These are phyloP conservation scores for Mycena olivaceomarginata DNA, from an alignment of 768 basidiomycete genomes.

Conservation along the genomic window DNA sequence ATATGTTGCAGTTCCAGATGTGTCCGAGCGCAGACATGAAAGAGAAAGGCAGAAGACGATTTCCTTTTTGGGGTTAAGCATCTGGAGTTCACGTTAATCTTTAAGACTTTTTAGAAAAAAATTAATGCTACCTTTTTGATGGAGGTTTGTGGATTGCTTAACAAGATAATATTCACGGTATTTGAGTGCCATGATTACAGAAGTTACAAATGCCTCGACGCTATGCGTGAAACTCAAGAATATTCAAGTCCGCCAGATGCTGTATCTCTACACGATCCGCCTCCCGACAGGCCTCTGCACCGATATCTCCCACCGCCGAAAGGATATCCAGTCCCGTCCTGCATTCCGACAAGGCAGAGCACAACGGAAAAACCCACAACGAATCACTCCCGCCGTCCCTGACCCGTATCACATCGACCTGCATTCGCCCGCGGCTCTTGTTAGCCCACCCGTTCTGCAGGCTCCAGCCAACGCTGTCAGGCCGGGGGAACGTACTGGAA, in stretches of 20 bases:
- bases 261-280: constrained; percentile 5
- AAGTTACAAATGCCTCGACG: neutral
- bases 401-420: constrained; percentile 6
- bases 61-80: no score
- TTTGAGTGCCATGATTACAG: no score
- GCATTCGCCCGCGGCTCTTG: constrained; percentile 5
- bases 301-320: neutral
- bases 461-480: neutral
- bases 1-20: no score
- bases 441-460: neutral
- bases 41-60: no score
- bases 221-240: neutral
- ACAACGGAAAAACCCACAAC: neutral
- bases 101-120: no score
- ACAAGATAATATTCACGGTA: no score
- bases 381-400: neutral
- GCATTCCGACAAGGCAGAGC: neutral
- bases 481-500: neutral
- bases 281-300: neutral
- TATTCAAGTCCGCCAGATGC: neutral
- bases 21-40: no score
- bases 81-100: no score
- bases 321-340: neutral
- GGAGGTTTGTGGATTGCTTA: no score
- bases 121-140: no score